Base-by-base conservation (phyloP, 371 early-diverging fungal species). In the Actinomortierella wolfii region DNA sequence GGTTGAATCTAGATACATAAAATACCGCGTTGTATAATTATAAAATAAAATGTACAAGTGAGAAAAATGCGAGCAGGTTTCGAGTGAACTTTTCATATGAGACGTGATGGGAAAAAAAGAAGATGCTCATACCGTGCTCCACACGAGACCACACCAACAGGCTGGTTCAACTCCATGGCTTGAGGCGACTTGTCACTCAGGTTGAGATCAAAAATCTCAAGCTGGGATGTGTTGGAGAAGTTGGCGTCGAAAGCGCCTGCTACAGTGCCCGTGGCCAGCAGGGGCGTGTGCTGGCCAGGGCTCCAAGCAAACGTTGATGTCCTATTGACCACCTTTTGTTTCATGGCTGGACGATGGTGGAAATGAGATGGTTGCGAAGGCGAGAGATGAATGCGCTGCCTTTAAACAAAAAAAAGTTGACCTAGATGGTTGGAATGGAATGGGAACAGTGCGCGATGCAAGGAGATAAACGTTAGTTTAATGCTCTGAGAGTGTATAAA, bases 231-330 rank as follows among this genome's bases (percentile, higher is more conserved):
- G 78, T 92, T 94, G 53, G 92, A 92, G 71, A 98, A 98, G 17
- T 93, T 89, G 48, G 94, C 96, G 80, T 97, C 97, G 56, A 98
- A 83, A 26, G 99, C 96, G 24, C 99, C 99, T 9, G 97, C 94
- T 29, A 94, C 95, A 25, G 97, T 95, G 56, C 97, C 99, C 15
- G 91, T 83, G n/a, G 96, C 97, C 56, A 98, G 81, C 53, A 89
- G 76, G 28, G 90, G 83, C 23, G 83, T 59, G 47, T 88, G 84
- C 66, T 89, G 90, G 26, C 85, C 85, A 45, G 94, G 91, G 53
- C 90, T 84, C 94, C 94, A 94, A 25, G 93, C 89, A 65, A 91
- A 85, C 29, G 89, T 89, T 13, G 93, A 89, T 29, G 93, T 92
- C 69, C 90, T 89, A 60, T 88, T 82, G 67, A 92, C 87, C 70